A percentile compares a stretch with the other conserved stretches of the same genome.
phyloP scores from a whole-genome alignment of 257 asterid species.

The Vinca minor region DNA sequence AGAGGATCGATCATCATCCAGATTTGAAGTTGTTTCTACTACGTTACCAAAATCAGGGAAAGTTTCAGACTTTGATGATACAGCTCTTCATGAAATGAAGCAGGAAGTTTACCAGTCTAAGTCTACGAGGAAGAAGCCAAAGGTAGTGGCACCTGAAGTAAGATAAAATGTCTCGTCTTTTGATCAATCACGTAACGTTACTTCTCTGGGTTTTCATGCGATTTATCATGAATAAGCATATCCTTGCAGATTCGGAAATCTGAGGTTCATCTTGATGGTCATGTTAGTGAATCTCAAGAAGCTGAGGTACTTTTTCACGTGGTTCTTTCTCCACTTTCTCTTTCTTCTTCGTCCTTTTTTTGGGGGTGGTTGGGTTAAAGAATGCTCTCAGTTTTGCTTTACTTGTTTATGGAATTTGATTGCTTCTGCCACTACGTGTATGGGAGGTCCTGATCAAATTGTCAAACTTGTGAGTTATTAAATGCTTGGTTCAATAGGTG shows the following conservation, averaged over 20 bases:
- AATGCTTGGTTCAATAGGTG: not conserved
- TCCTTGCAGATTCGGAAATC: constrained; percentile 43
- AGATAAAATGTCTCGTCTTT: constrained; percentile 9
- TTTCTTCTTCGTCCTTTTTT: too few relatives aligned
- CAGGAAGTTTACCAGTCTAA: constrained; percentile 33
- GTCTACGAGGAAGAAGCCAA: constrained; percentile 46
- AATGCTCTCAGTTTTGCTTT: not conserved
- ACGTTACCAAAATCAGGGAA: constrained; percentile 50
- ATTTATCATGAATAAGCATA: constrained; percentile 15
- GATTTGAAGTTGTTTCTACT: constrained; percentile 40
- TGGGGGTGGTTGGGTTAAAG: too few relatives aligned
- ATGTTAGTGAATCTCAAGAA: constrained; percentile 42
- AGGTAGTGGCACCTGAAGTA: constrained; percentile 46
- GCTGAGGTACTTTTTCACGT: constrained; percentile 35
- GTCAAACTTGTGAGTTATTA: not conserved
- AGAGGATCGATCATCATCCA: constrained; percentile 36
- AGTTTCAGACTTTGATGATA: constrained; percentile 30
- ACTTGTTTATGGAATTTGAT: not conserved
- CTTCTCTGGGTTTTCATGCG: constrained; percentile 15
- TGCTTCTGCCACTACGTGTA: not conserved
- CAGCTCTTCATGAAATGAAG: constrained; percentile 38
- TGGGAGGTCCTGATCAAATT: not conserved
- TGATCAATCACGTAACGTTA: constrained; percentile 12
- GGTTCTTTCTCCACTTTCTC: not conserved
- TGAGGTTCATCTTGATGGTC: constrained; percentile 39